Conservation (phyloP, 306 rosid genomes). For the Notholithocarpus densiflorus region DNA sequence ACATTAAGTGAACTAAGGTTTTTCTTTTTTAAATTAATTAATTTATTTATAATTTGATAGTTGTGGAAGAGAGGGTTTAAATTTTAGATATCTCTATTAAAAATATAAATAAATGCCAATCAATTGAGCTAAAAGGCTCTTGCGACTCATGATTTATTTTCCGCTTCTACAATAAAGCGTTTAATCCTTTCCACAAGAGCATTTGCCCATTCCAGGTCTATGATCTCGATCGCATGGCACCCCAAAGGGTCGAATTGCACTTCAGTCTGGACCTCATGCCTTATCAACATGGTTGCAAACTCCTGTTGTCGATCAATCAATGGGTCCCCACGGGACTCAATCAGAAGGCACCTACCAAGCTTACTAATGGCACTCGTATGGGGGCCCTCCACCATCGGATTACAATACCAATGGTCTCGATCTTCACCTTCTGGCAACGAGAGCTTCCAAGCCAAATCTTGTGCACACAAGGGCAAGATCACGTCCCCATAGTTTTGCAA, state of each 20-base stretch:
- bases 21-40: too few relatives aligned
- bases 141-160: too few relatives aligned
- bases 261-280: slow-evolving; percentile 49
- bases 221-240: slow-evolving; percentile 58
- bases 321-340: slow-evolving; percentile 60
- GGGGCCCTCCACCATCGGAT: slow-evolving; percentile 50
- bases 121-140: too few relatives aligned
- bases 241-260: slow-evolving; percentile 56
- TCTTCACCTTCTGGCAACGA: slow-evolving; percentile 41
- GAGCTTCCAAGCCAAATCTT: slow-evolving; percentile 61
- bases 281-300: slow-evolving; percentile 52
- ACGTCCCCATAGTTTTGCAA: slow-evolving; percentile 45
- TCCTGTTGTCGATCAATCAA: slow-evolving; percentile 61
- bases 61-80: too few relatives aligned
- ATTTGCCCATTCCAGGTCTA: slow-evolving; percentile 35
- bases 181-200: slow-evolving; percentile 9
- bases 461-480: slow-evolving; percentile 45
- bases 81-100: too few relatives aligned
- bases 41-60: too few relatives aligned
- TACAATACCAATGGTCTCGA: slow-evolving; percentile 62
- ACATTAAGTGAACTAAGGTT: too few relatives aligned
- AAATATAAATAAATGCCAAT: too few relatives aligned
- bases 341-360: slow-evolving; percentile 42
- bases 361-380: slow-evolving; percentile 22
- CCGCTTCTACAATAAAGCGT: too few relatives aligned